Evolutionary conservation across 345 rosid species (phyloP), one percentile per base, ranked within the genome.

Genomic region (Physaria fendleri): DNA sequence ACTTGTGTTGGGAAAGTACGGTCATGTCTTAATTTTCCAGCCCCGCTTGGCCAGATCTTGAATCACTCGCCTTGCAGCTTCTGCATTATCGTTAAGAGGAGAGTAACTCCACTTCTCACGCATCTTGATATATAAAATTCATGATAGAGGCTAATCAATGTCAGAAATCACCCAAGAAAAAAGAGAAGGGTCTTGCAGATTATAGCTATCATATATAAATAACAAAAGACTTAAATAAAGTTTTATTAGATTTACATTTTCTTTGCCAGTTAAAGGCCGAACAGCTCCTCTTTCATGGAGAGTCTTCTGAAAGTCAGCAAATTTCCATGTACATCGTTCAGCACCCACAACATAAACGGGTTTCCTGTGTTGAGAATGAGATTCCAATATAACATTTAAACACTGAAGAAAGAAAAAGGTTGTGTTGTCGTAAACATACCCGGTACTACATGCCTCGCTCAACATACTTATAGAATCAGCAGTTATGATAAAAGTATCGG

Each of bases 391-490:
- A n/a, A n/a, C 64, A 40, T 47, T 13, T 6, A 11, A 25, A 61
- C 53, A 52, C 2, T 11, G 46, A 10, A 5, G 38, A 17, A 54
- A 29, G 2, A 17, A 32, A 46, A 30, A 23, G 11, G 32, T 9
- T 5, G n/a, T 8, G 37, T 29, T 53, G 7, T 10, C 34, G 55
- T 51, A 32, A 61, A 65, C 85, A 73, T 83, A 89, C 97, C 97
- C 97, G 2, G 91, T 93, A 64, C 76, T 82, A 78, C 95, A 89
- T 61, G 91, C 97, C 75, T 93, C 97, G 35, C 97, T 93, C 74
- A 93, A 68, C 99, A 93, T 86, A 66, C 97, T 89, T 68, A 93
- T 82, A 15, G 99, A 89, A 73, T 93, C 99, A 49, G 95, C 97
- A 11, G 97, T 89, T 41, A 89, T 76, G 68, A 89, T 82, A 65